Conservation (phyloP, 148 eudicot genomes). For the Polygonum aviculare region DNA sequence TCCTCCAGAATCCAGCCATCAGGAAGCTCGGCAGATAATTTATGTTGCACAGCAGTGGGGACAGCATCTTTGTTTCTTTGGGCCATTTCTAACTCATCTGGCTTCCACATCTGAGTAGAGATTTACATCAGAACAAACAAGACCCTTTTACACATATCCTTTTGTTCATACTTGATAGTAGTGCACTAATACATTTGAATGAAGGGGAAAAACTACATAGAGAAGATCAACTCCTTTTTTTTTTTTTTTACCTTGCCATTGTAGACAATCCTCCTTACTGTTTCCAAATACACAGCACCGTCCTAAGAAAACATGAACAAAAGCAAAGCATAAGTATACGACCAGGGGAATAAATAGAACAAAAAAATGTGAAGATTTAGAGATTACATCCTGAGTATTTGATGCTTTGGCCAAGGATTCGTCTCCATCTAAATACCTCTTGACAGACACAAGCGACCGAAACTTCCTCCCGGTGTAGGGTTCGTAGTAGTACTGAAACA, state of each 20-base stretch:
- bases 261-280: slow-evolving; percentile 8
- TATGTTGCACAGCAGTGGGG: slow-evolving; percentile 7
- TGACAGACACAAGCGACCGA: slow-evolving; percentile 8
- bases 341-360: neutral
- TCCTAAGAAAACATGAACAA: neutral
- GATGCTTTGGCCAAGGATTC: neutral
- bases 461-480: neutral
- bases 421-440: slow-evolving; percentile 7
- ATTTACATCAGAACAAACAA: neutral
- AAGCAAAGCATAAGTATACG: neutral
- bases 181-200: neutral
- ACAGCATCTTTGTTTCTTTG: neutral
- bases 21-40: slow-evolving; percentile 2
- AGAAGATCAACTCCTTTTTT: neutral
- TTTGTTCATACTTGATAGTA: neutral
- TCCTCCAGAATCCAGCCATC: slow-evolving; percentile 11
- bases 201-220: neutral
- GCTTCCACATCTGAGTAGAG: slow-evolving; percentile 10
- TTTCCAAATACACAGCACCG: slow-evolving; percentile 2
- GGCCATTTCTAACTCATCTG: slow-evolving; percentile 4
- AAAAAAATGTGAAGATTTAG: neutral
- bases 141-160: neutral
- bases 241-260: slow-evolving; percentile 1
- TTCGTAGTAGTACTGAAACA: slow-evolving; percentile 8
- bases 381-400: neutral